phyloP scores from a whole-genome alignment of 2,329 filamentous ascomycete species.

The Colletotrichum endophyticum region DNA sequence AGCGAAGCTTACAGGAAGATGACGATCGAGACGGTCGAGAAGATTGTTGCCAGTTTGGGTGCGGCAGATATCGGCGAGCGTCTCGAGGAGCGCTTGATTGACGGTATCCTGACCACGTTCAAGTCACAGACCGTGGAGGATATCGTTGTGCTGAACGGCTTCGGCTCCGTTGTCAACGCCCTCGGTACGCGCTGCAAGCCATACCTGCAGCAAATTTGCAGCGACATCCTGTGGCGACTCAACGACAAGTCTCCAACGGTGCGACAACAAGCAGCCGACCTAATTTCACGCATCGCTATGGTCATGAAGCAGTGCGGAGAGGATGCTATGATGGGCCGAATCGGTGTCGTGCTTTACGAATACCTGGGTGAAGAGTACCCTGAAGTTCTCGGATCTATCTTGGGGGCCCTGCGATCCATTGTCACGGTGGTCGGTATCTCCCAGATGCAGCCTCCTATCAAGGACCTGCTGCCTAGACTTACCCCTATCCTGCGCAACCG shows the following conservation, averaged over 20 bases:
- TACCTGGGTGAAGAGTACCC: constrained; percentile 99
- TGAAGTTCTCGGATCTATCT: constrained; percentile 94
- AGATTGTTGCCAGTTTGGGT: constrained; percentile 90
- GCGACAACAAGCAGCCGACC: constrained; percentile 93
- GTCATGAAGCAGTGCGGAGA: constrained; percentile 99
- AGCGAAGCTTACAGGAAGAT: constrained; percentile 98
- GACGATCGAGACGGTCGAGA: constrained; percentile 98
- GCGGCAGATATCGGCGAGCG: constrained; percentile 93
- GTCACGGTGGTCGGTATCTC: constrained; percentile 98
- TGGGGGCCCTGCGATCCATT: constrained; percentile 92
- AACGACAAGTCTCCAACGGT: constrained; percentile 99
- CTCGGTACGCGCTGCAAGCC: constrained; percentile 93
- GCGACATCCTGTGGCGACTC: constrained; percentile 92
- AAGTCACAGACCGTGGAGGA: constrained; percentile 98
- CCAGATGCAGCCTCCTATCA: constrained; percentile 98
- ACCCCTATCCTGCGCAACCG: constrained; percentile 98
- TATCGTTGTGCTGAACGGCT: constrained; percentile 94
- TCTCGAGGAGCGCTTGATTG: constrained; percentile 90
- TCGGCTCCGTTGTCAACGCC: constrained; percentile 96
- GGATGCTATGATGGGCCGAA: constrained; percentile 93
- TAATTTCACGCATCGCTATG: constrained; percentile 96
- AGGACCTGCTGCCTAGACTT: constrained; percentile 90
- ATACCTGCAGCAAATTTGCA: constrained; percentile 95
- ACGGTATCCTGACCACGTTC: constrained; percentile 94
- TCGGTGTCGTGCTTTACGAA: constrained; percentile 94